Evolutionary conservation across 768 basidiomycete genomes (phyloP), one percentile per base, ranked within the genome.

Genomic region (Termitomyces titanicus): DNA sequence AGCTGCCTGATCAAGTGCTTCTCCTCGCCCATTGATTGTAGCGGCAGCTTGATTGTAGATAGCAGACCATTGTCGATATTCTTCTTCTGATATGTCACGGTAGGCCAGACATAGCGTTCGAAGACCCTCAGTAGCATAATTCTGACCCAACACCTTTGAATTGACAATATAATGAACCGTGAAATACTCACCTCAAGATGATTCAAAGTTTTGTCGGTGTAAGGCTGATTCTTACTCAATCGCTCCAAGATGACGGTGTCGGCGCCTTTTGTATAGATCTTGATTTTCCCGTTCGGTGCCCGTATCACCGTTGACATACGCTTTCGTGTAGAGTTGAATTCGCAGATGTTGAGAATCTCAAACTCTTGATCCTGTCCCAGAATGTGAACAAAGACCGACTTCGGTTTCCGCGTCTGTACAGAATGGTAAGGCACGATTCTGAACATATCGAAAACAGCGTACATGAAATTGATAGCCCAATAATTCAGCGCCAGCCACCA

Each of bases 241-340:
- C 97, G 83, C 68, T 98, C 96, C 55, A 96, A 73, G 63, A 99
- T 98, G 63, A 98, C 97, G 1, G 94, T 98, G 68, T 99, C 97
- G 1, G 97, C 97, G 25, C 97, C 97, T 69, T 99, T 99, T 57
- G 89, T 94, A 66, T 92, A 98, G 9, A 99, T 68, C 72, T 94
- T 98, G 74, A 99, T 92, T 69, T 84, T 86, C 45, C 96, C 94
- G 60, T 93, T 86, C 0, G 95, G 89, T 24, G 82, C 79, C 22
- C 94, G 84, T 31, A 99, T 82, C 62, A 99, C 73, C 1, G 95
- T 96, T 25, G 97, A 98, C 97, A 99, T 98, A 55, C 97, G 83
- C 66, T 99, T 98, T 48, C 97, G 83, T 4, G 94, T 92, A 22
- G 94, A 97, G 68, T 98, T 98, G 80, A 99, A 99, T 73, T 98